Conservation (phyloP, 2,329 filamentous ascomycete species). For the Alternaria consortialis region DNA sequence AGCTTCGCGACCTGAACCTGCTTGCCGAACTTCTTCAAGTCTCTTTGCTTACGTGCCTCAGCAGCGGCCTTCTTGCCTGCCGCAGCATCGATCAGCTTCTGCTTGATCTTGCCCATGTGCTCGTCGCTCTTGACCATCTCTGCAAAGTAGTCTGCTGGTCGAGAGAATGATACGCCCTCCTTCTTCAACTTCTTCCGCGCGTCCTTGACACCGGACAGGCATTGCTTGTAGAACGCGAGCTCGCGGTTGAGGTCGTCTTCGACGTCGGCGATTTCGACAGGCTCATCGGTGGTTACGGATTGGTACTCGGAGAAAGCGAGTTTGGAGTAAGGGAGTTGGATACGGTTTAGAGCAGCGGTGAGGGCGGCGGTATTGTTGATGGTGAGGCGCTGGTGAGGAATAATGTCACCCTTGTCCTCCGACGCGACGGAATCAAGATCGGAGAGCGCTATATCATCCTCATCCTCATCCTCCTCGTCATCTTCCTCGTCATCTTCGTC, state of each 20-base stretch:
- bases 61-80: conserved; percentile 90
- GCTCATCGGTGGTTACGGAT: conserved; percentile 72
- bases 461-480: conserved; percentile 61
- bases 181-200: conserved; percentile 79
- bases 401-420: conserved; percentile 84
- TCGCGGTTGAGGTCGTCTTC: conserved; percentile 93
- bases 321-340: conserved; percentile 72
- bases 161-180: conserved; percentile 84
- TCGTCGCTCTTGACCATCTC: conserved; percentile 99
- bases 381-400: conserved; percentile 90
- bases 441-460: conserved; percentile 82
- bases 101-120: conserved; percentile 97
- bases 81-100: conserved; percentile 90
- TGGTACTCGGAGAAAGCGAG: conserved; percentile 87
- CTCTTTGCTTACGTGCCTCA: conserved; percentile 89
- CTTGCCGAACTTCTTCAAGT: conserved; percentile 99
- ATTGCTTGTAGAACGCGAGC: conserved; percentile 91
- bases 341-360: conserved; percentile 79
- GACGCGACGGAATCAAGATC: conserved; percentile 82
- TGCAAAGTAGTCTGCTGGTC: conserved; percentile 94
- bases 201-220: conserved; percentile 77
- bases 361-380: conserved; percentile 97
- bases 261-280: conserved; percentile 80
- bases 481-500: conserved; percentile 44
- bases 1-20: conserved; percentile 95